These are phyloP conservation scores for Diddensiella caesifluorescens DNA, from an alignment of 805 yeast species.

Conservation along the genomic window DNA sequence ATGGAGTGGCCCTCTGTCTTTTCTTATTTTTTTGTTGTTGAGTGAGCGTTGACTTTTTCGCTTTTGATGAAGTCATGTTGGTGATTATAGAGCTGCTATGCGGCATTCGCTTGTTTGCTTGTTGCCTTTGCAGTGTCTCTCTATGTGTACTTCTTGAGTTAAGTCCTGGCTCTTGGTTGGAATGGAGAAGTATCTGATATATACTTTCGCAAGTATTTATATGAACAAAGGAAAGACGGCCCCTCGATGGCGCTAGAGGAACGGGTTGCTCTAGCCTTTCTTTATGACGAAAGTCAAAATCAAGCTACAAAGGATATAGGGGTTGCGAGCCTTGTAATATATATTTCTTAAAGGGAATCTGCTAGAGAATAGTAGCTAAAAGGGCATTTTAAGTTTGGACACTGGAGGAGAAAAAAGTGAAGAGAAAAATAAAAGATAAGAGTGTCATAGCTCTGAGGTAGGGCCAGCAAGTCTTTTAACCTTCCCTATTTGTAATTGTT, in stretches of 20 bases:
- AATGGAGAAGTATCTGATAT: too few species aligned
- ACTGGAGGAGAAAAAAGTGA: constrained; percentile 1
- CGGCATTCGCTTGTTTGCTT: background rate
- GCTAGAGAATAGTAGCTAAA: background rate
- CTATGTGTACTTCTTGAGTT: too few species aligned
- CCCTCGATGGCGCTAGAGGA: background rate
- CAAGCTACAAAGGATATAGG: background rate
- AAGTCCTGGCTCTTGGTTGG: too few species aligned
- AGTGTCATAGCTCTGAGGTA: too few species aligned
- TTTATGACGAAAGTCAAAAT: too few species aligned
- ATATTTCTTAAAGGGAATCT: background rate
- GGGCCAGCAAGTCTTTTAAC: background rate
- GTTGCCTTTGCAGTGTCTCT: background rate
- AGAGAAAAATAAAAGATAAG: background rate
- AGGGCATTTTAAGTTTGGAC: background rate
- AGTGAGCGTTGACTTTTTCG: constrained; percentile 22
- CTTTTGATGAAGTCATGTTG: background rate
- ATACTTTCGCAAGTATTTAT: too few species aligned
- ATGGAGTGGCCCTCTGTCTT: constrained; percentile 24
- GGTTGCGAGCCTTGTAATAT: background rate
- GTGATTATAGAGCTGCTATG: background rate
- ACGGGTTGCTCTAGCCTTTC: background rate
- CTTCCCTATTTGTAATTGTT: background rate
- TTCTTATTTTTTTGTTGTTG: constrained; percentile 25
- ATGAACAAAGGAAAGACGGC: background rate